A percentile compares a stretch with the other conserved stretches of the same genome.
These are phyloP conservation scores for Agastache rugosa DNA, from an alignment of 257 asterid species.

Conservation along the genomic window DNA sequence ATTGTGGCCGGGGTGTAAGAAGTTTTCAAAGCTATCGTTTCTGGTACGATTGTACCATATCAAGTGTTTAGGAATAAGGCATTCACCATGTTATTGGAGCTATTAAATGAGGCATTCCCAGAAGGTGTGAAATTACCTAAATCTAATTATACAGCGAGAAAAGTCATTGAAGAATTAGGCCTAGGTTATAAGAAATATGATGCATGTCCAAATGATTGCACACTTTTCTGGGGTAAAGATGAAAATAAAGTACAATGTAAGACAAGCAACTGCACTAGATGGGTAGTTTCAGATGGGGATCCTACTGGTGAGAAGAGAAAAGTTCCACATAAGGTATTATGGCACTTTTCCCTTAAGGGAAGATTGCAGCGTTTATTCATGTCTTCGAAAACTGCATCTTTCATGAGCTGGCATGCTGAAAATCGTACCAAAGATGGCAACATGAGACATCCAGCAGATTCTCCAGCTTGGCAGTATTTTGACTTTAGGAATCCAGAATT, in stretches of 20 bases:
- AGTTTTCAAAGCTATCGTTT: neutral
- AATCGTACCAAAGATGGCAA: neutral
- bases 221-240: neutral
- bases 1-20: neutral
- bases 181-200: slow-evolving; percentile 2
- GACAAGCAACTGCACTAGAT: neutral
- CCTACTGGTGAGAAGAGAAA: neutral
- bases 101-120: neutral
- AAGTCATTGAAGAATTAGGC: neutral
- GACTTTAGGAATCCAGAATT: neutral
- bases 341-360: neutral
- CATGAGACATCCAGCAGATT: slow-evolving; percentile 22
- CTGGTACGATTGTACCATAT: neutral
- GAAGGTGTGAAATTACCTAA: neutral
- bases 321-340: neutral
- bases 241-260: neutral
- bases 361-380: neutral
- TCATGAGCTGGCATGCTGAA: slow-evolving; percentile 15
- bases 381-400: neutral
- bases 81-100: neutral
- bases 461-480: slow-evolving; percentile 22
- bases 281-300: slow-evolving; percentile 2
- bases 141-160: neutral
- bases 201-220: slow-evolving; percentile 16
- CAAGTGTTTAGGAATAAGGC: neutral